Evolutionary conservation across 306 rosid species (phyloP).

Genomic region (Ormosia semicastrata): DNA sequence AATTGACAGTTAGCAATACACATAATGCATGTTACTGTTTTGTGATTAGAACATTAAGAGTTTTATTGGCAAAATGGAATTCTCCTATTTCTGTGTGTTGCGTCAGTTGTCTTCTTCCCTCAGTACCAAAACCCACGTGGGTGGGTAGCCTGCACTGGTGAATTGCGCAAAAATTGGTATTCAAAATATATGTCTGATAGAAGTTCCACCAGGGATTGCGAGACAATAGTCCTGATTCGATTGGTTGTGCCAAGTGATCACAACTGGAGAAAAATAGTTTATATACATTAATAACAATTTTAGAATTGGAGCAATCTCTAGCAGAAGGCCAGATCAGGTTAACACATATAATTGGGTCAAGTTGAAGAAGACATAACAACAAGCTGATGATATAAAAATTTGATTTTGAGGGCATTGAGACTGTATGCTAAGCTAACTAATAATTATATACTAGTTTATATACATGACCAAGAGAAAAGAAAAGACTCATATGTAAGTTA

Average conservation of each 20-base stretch:
- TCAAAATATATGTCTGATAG: not conserved
- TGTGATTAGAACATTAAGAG: not conserved
- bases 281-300: not conserved
- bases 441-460: not conserved
- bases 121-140: conserved; percentile 28
- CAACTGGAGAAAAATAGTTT: not conserved
- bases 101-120: conserved; percentile 9
- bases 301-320: conserved; percentile 1
- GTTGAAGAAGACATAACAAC: conserved; percentile 45
- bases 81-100: not conserved
- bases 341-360: conserved; percentile 35
- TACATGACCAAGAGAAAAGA: not conserved
- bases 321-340: conserved; percentile 25
- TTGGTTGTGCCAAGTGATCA: not conserved
- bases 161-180: not conserved
- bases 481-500: not conserved
- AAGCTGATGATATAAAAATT: conserved; percentile 22
- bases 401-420: not conserved
- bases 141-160: not conserved
- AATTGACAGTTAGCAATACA: not conserved
- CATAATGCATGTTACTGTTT: not conserved
- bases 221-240: conserved; percentile 6
- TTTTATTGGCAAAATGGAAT: not conserved
- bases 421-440: not conserved
- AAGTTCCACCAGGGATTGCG: conserved; percentile 23